A percentile compares a stretch with the other conserved stretches of the same genome.
phyloP scores from a whole-genome alignment of 768 basidiomycete species.

The Rhodotorula taiwanensis region DNA sequence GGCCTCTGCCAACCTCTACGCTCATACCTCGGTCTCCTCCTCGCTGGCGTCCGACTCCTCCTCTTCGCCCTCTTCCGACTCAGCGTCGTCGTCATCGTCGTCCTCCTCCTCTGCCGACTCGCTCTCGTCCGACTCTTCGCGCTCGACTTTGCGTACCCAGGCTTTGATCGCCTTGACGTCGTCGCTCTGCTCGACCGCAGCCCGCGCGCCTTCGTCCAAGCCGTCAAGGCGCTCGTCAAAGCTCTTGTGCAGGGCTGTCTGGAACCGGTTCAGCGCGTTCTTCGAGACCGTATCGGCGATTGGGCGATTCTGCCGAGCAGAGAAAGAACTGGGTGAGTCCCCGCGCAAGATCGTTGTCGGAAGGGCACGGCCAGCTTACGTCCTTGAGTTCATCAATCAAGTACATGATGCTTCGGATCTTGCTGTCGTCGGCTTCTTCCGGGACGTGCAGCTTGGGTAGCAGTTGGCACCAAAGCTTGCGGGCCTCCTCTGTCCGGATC shows the following conservation, averaged over 20 bases:
- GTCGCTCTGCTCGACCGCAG: slow-evolving; percentile 14
- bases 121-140: slow-evolving; percentile 5
- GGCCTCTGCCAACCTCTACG: too few species aligned
- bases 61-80: slow-evolving; percentile 5
- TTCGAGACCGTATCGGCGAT: slow-evolving; percentile 56
- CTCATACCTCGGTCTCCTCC: neutral
- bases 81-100: slow-evolving; percentile 6
- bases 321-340: too few species aligned
- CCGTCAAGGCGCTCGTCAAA: slow-evolving; percentile 27
- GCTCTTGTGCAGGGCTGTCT: slow-evolving; percentile 56
- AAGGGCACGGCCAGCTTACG: too few species aligned
- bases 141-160: slow-evolving; percentile 1
- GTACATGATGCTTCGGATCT: slow-evolving; percentile 51
- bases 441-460: slow-evolving; percentile 48
- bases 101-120: slow-evolving; percentile 4
- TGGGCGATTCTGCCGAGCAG: slow-evolving; percentile 57
- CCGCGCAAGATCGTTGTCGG: too few species aligned
- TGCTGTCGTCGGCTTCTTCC: slow-evolving; percentile 43
- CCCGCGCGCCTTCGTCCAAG: slow-evolving; percentile 14
- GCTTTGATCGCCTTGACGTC: slow-evolving; percentile 5
- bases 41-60: neutral
- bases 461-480: slow-evolving; percentile 47
- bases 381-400: slow-evolving; percentile 56
- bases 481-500: slow-evolving; percentile 43
- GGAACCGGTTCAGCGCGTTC: slow-evolving; percentile 68